Evolutionary conservation across 2,329 filamentous ascomycete species (phyloP), one percentile per base, ranked within the genome.

Genomic region (Aspergillus niger): DNA sequence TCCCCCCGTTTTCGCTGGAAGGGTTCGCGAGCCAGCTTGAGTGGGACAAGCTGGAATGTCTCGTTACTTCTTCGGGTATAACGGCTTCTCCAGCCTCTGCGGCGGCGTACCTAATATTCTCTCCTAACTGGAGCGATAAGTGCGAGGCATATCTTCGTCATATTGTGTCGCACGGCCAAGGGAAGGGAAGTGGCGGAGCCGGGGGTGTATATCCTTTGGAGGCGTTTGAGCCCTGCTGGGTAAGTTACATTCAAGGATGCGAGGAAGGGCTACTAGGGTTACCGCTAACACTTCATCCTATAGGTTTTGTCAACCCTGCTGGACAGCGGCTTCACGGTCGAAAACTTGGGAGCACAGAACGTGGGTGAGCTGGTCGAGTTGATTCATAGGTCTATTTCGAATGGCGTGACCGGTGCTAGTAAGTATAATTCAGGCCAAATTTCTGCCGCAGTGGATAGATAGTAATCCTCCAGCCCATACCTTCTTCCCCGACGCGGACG

Each of bases 71-170:
- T 55, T 74, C 72, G 1, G 68, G 68, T 5, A 74, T 79, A 62
- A 68, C 77, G 61, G 76, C 65, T 2, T 78, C 76, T 2, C 77
- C 77, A 7, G 74, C 76, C 1, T 76, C 77, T 1, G 78, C 77
- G 1, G 77, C 76, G 0, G 76, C 72, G 30, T 77, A 75, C 59
- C 51, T 77, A 5, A 74, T 76, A 58, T 56, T 72, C 30, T 50
- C 60, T 7, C 62, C 61, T 3, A 24, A 32, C 1, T 77, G 75
- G 75, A 71, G 75, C 57, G 50, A 67, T n/a, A 69, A 74, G 22
- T 67, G 71, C 3, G 74, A 76, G 54, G 59, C 24, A 6, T 77
- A 75, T 61, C 30, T 77, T 11, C 62, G 65, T 5, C 50, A 59
- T 8, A 67, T 69, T 3, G 50, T 65, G n/a, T 17, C 7, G 15